Evolutionary conservation across 352 stramenopile genomes (phyloP).

Genomic region (Phytophthora boehmeriae): DNA sequence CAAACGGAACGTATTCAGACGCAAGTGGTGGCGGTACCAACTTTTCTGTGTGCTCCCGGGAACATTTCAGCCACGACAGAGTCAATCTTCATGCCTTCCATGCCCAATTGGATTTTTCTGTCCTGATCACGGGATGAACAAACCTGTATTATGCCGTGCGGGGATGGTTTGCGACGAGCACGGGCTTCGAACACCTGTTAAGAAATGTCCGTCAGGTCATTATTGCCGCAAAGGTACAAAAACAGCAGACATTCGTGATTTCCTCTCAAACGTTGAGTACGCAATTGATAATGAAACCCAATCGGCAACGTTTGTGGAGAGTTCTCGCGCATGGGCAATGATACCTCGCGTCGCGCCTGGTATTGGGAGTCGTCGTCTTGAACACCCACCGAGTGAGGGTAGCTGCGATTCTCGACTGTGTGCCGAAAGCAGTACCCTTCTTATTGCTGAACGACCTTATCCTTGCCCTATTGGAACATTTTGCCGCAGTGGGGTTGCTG

Average conservation of each 20-base stretch:
- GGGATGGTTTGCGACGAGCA: conserved; percentile 94
- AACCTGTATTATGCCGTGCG: conserved; percentile 90
- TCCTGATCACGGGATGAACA: conserved; percentile 89
- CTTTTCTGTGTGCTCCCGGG: conserved; percentile 95
- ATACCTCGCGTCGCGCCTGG: conserved; percentile 56
- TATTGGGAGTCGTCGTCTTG: conserved; percentile 60
- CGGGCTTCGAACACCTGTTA: conserved; percentile 78
- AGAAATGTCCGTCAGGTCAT: conserved; percentile 91
- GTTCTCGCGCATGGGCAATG: conserved; percentile 47
- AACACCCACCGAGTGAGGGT: conserved; percentile 61
- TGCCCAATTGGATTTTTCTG: conserved; percentile 97
- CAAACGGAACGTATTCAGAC: conserved; percentile 89
- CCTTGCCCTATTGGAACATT: conserved; percentile 94
- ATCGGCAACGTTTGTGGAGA: conserved; percentile 63
- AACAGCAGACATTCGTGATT: conserved; percentile 68
- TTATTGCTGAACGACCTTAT: conserved; percentile 92
- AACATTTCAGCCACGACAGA: conserved; percentile 92
- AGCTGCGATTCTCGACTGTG: conserved; percentile 59
- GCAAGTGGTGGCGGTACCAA: conserved; percentile 66
- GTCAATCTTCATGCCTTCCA: conserved; percentile 77
- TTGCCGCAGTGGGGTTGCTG: conserved; percentile 89
- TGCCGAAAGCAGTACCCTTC: conserved; percentile 41
- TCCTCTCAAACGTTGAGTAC: conserved; percentile 64
- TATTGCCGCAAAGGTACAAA: conserved; percentile 96
- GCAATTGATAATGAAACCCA: conserved; percentile 66